Evolutionary conservation across 169 alveolate species (phyloP), one percentile per base, ranked within the genome.

Genomic region (Cryptosporidium bovis): DNA sequence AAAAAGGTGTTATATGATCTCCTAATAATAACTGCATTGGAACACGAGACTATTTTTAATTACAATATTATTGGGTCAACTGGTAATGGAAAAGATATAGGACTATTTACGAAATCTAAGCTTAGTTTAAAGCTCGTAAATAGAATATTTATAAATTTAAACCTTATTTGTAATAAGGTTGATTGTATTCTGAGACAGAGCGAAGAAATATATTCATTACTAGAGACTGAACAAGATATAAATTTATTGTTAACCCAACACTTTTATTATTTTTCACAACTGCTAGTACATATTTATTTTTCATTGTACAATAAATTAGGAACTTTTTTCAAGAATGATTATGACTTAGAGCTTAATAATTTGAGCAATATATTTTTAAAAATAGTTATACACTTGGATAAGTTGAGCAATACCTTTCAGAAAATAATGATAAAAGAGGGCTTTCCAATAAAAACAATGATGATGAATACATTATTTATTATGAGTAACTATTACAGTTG

Each of bases 401-500:
- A 60, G 15, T 40, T 77, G 24, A 60, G 71, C n/a, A 40, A 15
- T 40, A 60, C 15, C 24, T 77, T 29, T 62, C 87, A 77, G 16
- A n/a, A 40, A 34, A 4, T 77, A 18, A 1, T 77, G 1, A 13
- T 33, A 18, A 40, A 16, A 10, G 64, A 62, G 16, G 87, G 64
- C 2, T 77, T 56, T 40, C 87, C 87, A 60, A 77, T 62, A 16
- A 58, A 77, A 44, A n/a, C 44, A 31, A 20, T 77, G 10, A 77
- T 77, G 71, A 20, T 51, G 24, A 60, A 62, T 36, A 62, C 71
- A n/a, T 31, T 77, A 29, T 77, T 60, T 20, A 77, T 77, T 18
- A 77, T 77, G 87, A 77, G 87, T 40, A 62, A 77, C 66, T 77
- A 77, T 24, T 60, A 36, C 20, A 13, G 12, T 60, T 77, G 87